Conservation (phyloP, 2,329 filamentous ascomycete genomes). For the Botryotinia convoluta region DNA sequence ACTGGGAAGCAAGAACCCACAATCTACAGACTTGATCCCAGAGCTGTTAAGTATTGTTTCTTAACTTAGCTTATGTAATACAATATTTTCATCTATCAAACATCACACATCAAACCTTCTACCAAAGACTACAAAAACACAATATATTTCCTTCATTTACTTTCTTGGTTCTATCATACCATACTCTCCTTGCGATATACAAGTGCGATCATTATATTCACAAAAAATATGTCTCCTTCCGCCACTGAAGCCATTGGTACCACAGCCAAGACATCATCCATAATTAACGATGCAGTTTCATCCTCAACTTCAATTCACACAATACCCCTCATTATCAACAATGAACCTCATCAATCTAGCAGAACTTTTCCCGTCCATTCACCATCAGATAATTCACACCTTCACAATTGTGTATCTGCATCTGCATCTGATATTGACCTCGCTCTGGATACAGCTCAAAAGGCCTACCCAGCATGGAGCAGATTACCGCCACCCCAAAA, state of each 20-base stretch:
- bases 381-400: constrained; percentile 52
- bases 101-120: neutral
- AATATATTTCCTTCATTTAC: neutral
- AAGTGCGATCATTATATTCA: neutral
- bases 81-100: neutral
- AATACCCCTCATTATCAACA: constrained; percentile 46
- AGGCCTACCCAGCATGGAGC: constrained; percentile 68
- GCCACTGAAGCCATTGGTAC: neutral
- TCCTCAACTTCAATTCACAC: constrained; percentile 20
- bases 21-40: neutral
- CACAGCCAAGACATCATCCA: neutral
- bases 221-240: neutral
- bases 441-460: constrained; percentile 55
- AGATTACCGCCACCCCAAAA: constrained; percentile 58
- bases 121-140: neutral
- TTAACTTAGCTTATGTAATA: neutral
- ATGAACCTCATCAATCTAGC: constrained; percentile 45
- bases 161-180: neutral
- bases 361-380: constrained; percentile 55
- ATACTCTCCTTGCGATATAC: too few species aligned
- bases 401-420: constrained; percentile 56
- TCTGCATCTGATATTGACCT: constrained; percentile 53
- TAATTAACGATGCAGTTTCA: neutral
- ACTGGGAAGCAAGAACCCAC: neutral
- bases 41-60: neutral